Conservation (phyloP, 768 basidiomycete genomes). For the Hirschioporus abietinus region DNA sequence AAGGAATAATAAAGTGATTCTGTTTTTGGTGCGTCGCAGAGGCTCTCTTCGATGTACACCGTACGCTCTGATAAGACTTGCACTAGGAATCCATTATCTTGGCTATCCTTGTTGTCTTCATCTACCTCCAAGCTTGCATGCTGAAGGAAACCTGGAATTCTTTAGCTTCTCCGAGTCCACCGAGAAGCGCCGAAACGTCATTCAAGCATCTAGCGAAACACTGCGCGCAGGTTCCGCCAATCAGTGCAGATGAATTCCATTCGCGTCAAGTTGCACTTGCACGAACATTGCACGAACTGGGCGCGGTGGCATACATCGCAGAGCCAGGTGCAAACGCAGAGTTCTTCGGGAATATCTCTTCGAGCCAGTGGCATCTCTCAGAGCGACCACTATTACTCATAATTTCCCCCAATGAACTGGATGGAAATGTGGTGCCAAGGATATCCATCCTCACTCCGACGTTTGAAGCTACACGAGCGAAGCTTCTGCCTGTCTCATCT, state of each 20-base stretch:
- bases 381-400: conserved; percentile 76
- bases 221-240: conserved; percentile 46
- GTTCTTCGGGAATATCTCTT: conserved; percentile 72
- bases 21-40: background rate
- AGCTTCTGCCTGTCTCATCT: conserved; percentile 48
- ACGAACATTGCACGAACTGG: conserved; percentile 38
- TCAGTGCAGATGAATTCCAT: conserved; percentile 39
- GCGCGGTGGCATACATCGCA: conserved; percentile 66
- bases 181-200: background rate
- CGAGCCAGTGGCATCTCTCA: conserved; percentile 58
- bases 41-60: background rate
- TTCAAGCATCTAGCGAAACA: conserved; percentile 25
- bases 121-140: background rate
- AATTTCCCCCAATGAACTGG: conserved; percentile 37
- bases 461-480: conserved; percentile 73
- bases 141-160: background rate
- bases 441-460: conserved; percentile 66
- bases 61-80: no score
- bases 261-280: conserved; percentile 53
- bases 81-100: background rate
- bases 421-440: conserved; percentile 30
- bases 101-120: background rate
- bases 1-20: background rate
- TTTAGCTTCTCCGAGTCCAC: background rate
- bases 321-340: conserved; percentile 71